phyloP scores from a whole-genome alignment of 2,329 filamentous ascomycete species.

The Hypoxylon sp. region DNA sequence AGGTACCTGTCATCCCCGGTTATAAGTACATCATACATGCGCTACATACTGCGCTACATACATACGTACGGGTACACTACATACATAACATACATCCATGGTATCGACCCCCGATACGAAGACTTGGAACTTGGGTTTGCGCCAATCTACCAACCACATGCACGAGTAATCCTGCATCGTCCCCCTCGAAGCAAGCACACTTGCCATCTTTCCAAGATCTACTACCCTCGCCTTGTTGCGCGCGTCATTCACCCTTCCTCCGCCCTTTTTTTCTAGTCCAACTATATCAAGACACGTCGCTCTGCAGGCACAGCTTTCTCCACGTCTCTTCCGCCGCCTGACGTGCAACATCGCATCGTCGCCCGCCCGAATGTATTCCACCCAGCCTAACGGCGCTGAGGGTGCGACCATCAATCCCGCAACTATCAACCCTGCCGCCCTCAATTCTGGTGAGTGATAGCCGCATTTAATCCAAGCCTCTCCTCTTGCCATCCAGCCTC shows the following conservation, averaged over 20 bases:
- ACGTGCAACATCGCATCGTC: constrained; percentile 60
- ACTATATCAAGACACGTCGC: constrained; percentile 75
- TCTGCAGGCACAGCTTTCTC: constrained; percentile 63
- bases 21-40: constrained; percentile 46
- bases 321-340: constrained; percentile 55
- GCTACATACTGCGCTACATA: constrained; percentile 30
- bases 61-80: constrained; percentile 41
- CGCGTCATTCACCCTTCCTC: constrained; percentile 55
- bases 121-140: constrained; percentile 56
- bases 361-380: constrained; percentile 70
- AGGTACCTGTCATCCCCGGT: constrained; percentile 39
- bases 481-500: constrained; percentile 38
- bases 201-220: constrained; percentile 52
- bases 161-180: constrained; percentile 63
- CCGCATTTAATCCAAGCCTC: constrained; percentile 41
- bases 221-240: constrained; percentile 55
- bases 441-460: constrained; percentile 72
- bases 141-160: constrained; percentile 65
- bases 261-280: constrained; percentile 61
- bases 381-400: constrained; percentile 81
- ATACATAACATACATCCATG: constrained; percentile 40
- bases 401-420: constrained; percentile 93
- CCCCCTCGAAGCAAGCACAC: constrained; percentile 44
- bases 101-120: constrained; percentile 47
- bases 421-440: constrained; percentile 77